phyloP scores from a whole-genome alignment of 2,329 filamentous ascomycete species.

The Fusarium sp. region DNA sequence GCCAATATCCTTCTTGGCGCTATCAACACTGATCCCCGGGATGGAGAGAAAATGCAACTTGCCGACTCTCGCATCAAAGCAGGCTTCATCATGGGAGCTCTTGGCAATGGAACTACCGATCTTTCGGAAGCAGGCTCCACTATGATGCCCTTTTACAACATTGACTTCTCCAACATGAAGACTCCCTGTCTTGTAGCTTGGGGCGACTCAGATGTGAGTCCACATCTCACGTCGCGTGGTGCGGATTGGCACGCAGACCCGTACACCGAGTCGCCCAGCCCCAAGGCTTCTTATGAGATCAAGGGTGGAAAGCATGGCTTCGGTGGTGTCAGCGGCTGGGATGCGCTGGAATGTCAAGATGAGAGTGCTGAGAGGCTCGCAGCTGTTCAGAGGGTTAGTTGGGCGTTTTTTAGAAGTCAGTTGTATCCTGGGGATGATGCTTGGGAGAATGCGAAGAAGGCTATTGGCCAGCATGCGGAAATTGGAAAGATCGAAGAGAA shows the following conservation, averaged over 20 bases:
- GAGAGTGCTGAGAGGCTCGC: conserved; percentile 44
- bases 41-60: conserved; percentile 23
- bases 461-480: conserved; percentile 20
- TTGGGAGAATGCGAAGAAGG: conserved; percentile 39
- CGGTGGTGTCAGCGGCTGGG: conserved; percentile 47
- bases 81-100: conserved; percentile 43
- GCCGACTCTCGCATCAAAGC: conserved; percentile 44
- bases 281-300: conserved; percentile 40
- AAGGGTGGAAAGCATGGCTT: conserved; percentile 45
- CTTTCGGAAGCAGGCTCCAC: conserved; percentile 23
- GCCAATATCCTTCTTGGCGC: conserved; percentile 40
- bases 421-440: conserved; percentile 35
- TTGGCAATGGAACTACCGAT: conserved; percentile 31
- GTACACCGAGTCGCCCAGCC: conserved; percentile 29
- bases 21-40: conserved; percentile 40
- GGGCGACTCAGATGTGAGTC: conserved; percentile 42
- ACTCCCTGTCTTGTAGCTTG: conserved; percentile 41
- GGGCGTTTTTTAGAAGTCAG: conserved; percentile 44
- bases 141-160: conserved; percentile 39
- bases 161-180: conserved; percentile 40
- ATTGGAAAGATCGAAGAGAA: conserved; percentile 42
- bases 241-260: conserved; percentile 46
- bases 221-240: conserved; percentile 38
- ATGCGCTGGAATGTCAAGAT: conserved; percentile 44
- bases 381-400: conserved; percentile 41